Evolutionary conservation across 2,329 filamentous ascomycete species (phyloP), one percentile per base, ranked within the genome.

Genomic region (Xylariales sp.): DNA sequence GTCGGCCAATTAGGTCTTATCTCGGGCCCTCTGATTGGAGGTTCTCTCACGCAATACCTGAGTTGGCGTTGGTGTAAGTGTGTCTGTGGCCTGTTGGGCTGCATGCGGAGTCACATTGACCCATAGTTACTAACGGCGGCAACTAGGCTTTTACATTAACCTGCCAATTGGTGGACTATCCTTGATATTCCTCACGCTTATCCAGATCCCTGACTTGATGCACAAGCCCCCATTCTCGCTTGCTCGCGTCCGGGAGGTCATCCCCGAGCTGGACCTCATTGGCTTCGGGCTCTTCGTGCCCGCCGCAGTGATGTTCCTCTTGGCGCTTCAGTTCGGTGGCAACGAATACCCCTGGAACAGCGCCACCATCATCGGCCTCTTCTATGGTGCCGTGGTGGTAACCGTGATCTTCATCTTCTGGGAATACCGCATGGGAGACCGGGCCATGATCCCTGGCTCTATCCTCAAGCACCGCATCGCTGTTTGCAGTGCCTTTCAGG

Each of bases 401-500:
- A 46, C 59, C 4, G 29, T 59, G 3, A 21, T 61, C 5, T 72
- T 67, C 46, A 8, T 62, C 3, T 30, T 52, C 10, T 72, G 69
- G 65, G 65, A 75, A 37, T 52, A 51, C 42, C 55, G 53, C 12
- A 50, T 55, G 41, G 70, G 69, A 4, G 67, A 70, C 15, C 54
- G 62, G 3, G 72, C 73, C 27, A 74, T 77, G 63, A 59, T 78
- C 3, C 65, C 69, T 0, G 56, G 64, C 2, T 63, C 65, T 0
- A 57, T 78, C 21, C 37, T 76, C 5, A 54, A 50, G 13, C 58
- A 62, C 24, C 60, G 70, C 2, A 54, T 65, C 18, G 61, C 76
- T 15, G 63, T 60, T 53, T 53, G 63, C 6, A 60, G 62, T 15
- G 59, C 62, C 18, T 8, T 65, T 5, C 68, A 64, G 28, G 59